Conservation (phyloP, 2,329 filamentous ascomycete species). For the Sarocladium strictum region DNA sequence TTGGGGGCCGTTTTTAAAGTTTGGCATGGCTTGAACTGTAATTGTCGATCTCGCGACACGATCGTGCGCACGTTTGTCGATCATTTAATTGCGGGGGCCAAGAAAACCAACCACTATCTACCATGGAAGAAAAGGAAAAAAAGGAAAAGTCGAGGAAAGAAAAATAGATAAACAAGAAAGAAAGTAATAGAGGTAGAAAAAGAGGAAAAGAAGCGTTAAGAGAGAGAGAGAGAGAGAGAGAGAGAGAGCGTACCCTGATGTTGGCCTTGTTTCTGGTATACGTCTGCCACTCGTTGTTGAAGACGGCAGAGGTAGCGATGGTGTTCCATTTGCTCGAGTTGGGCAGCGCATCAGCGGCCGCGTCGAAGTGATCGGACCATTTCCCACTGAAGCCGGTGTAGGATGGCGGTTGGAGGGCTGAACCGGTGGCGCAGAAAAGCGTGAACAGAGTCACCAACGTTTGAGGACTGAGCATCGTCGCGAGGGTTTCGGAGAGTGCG, state of each 20-base stretch:
- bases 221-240: background rate
- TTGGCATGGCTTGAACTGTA: background rate
- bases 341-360: constrained; percentile 27
- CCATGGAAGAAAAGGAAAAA: too few species aligned
- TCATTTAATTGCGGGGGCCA: background rate
- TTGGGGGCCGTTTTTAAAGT: too few species aligned
- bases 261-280: constrained; percentile 42
- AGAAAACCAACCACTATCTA: too few species aligned
- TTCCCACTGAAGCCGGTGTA: constrained; percentile 32
- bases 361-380: constrained; percentile 40
- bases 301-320: constrained; percentile 32
- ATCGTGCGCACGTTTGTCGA: background rate
- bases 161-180: background rate
- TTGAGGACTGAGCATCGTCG: background rate
- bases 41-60: background rate
- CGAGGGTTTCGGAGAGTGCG: background rate
- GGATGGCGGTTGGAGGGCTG: constrained; percentile 30
- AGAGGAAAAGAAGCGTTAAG: background rate
- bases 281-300: constrained; percentile 46
- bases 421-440: constrained; percentile 24
- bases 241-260: constrained; percentile 20
- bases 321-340: constrained; percentile 34
- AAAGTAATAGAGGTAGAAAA: too few species aligned
- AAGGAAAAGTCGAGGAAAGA: background rate
- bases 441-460: constrained; percentile 15